A percentile compares a stretch with the other conserved stretches of the same genome.
phyloP scores from a whole-genome alignment of 306 rosid genomes.

The Carpinus fangiana region DNA sequence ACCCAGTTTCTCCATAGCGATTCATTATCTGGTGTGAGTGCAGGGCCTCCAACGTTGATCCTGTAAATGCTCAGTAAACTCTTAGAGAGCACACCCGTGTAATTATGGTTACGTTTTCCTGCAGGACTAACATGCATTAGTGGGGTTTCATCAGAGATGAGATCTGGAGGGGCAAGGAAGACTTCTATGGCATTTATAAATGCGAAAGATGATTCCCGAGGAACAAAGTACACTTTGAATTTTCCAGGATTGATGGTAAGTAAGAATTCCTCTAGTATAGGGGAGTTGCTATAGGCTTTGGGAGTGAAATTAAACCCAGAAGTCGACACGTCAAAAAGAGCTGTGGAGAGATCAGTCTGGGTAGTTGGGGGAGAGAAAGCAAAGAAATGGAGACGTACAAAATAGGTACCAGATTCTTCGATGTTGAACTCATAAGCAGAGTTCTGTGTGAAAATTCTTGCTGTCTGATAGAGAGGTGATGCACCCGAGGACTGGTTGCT shows the following conservation, averaged over 20 bases:
- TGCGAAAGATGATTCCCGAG: slow-evolving; percentile 42
- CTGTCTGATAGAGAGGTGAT: slow-evolving; percentile 25
- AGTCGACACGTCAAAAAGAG: slow-evolving; percentile 40
- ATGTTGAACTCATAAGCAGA: slow-evolving; percentile 32
- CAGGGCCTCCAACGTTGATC: slow-evolving; percentile 41
- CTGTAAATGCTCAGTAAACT: slow-evolving; percentile 31
- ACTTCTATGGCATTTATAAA: slow-evolving; percentile 57
- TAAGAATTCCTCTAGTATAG: slow-evolving; percentile 38
- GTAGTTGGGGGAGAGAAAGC: slow-evolving; percentile 27
- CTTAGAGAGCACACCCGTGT: neutral
- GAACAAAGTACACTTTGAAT: slow-evolving; percentile 31
- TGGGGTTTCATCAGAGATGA: neutral
- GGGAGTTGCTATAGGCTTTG: neutral
- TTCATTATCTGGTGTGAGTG: neutral
- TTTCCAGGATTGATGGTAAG: neutral
- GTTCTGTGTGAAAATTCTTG: slow-evolving; percentile 29
- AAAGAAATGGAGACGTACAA: slow-evolving; percentile 51
- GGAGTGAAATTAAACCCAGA: slow-evolving; percentile 32
- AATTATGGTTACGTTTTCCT: neutral
- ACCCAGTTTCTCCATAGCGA: slow-evolving; percentile 34
- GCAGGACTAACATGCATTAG: neutral
- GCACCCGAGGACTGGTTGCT: neutral
- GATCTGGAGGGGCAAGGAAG: slow-evolving; percentile 30
- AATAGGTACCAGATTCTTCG: slow-evolving; percentile 11
- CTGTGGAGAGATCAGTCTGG: slow-evolving; percentile 24